Base-by-base conservation (phyloP, 2,329 filamentous ascomycete genomes). In the Orbilia javanica region DNA sequence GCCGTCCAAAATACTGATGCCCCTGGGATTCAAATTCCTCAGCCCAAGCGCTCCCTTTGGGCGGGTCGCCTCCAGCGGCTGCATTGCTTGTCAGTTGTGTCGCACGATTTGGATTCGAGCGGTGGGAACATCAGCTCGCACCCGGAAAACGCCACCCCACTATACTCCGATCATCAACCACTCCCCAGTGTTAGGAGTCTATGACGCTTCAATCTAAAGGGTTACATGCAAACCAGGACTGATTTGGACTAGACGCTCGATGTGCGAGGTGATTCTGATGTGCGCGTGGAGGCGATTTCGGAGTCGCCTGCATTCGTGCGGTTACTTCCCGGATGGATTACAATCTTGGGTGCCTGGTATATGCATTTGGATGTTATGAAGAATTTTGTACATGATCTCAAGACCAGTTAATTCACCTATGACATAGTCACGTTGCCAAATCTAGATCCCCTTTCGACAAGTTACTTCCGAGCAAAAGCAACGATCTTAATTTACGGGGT, bases 221-320 rank as follows among this genome's bases (percentile, higher is more conserved):
- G 52, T 63, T 39, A 71, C 60, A 73, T 65, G 31, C 22, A 11
- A 31, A 39, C 69, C 31, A 73, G 39, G 25, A 63, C 50, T 57
- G 65, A 76, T 44, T 44, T n/a, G 57, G 52, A 27, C 60, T 62
- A 63, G 63, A 57, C 20, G 27, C n/a, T 46, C 39, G 25, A 44
- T 10, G 52, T 55, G 74, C 48, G 64, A 55, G 53, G 57, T 64
- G 53, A 65, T 53, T 63, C 18, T 31, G 29, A 50, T 63, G 50
- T 34, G 67, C 62, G 63, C 31, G 53, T 72, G 62, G 67, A 53
- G 63, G 74, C 67, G 74, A 72, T 55, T 72, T 78, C 67, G 67
- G 74, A 72, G 67, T 63, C 36, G 74, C 62, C 74, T 78, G 67
- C 67, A 78, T 78, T 78, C 42, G 67, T 67, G 42, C 46, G 60